A percentile compares a stretch with the other conserved stretches of the same genome.
These are phyloP conservation scores for Linaria vulgaris DNA, from an alignment of 257 asterid genomes.

Conservation along the genomic window DNA sequence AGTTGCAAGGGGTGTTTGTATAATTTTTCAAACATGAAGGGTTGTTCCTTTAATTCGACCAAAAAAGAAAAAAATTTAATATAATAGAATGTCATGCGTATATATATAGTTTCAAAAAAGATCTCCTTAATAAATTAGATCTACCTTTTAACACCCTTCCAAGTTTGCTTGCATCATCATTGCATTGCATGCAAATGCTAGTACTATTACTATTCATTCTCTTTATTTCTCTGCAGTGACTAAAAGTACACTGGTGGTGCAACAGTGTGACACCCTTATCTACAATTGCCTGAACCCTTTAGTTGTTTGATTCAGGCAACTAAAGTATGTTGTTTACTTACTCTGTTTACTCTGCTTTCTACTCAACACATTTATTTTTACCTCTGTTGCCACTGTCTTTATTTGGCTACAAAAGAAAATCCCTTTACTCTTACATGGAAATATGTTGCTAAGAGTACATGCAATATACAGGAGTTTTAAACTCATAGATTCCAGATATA, in stretches of 20 bases:
- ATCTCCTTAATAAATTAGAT: slow-evolving; percentile 60
- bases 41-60: no score
- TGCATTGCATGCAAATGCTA: slow-evolving; percentile 18
- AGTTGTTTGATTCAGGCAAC: slow-evolving; percentile 55
- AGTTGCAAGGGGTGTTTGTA: no score
- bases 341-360: slow-evolving; percentile 50
- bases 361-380: slow-evolving; percentile 30
- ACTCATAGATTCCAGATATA: slow-evolving; percentile 42
- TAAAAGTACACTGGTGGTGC: slow-evolving; percentile 53
- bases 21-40: no score
- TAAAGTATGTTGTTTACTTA: slow-evolving; percentile 58
- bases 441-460: slow-evolving; percentile 32
- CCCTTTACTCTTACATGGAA: slow-evolving; percentile 24
- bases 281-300: slow-evolving; percentile 54
- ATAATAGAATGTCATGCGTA: no score
- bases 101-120: slow-evolving; percentile 33
- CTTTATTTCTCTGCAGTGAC: slow-evolving; percentile 30
- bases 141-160: slow-evolving; percentile 35
- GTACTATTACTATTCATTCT: slow-evolving; percentile 7
- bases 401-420: slow-evolving; percentile 24
- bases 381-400: slow-evolving; percentile 21
- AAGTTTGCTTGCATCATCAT: slow-evolving; percentile 74
- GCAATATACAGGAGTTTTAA: slow-evolving; percentile 47
- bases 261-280: slow-evolving; percentile 43
- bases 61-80: no score